phyloP scores from a whole-genome alignment of 192 early-diverging fungal genomes.

The Entomortierella chlamydospora region DNA sequence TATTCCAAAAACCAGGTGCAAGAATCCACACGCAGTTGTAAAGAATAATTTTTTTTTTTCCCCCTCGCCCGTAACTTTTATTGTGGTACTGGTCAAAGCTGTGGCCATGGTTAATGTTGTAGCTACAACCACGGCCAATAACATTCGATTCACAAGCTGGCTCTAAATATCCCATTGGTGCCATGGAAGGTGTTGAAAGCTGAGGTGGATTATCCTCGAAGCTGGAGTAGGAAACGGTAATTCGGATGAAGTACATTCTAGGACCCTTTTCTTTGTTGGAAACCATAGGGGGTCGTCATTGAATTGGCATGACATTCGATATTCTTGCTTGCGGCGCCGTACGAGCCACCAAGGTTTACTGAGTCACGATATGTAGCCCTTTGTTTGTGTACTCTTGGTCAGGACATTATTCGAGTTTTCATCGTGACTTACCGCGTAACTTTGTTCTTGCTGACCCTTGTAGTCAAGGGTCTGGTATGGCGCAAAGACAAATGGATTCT shows the following conservation, averaged over 20 bases:
- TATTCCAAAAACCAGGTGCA: slow-evolving; percentile 60
- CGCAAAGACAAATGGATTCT: slow-evolving; percentile 18
- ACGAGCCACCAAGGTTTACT: background rate
- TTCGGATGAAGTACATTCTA: background rate
- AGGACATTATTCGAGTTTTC: background rate
- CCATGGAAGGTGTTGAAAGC: slow-evolving; percentile 6
- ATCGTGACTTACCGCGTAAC: background rate
- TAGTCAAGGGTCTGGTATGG: background rate
- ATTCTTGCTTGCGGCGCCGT: background rate
- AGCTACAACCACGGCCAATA: background rate
- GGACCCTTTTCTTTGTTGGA: slow-evolving; percentile 4
- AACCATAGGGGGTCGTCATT: background rate
- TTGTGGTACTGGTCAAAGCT: slow-evolving; percentile 13
- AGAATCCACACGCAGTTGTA: slow-evolving; percentile 59
- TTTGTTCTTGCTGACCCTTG: background rate
- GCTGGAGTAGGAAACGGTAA: background rate
- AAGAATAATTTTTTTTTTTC: slow-evolving; percentile 54
- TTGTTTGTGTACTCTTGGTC: too few species aligned
- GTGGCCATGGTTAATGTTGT: background rate
- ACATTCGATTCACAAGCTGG: background rate
- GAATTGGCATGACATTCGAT: background rate
- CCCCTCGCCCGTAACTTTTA: slow-evolving; percentile 43
- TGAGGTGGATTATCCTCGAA: background rate
- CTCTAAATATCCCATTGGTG: background rate
- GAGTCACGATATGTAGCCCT: too few species aligned